Evolutionary conservation across 1,284 basidiomycete species (phyloP), one percentile per base, ranked within the genome.

Genomic region (Peniophora sp.): DNA sequence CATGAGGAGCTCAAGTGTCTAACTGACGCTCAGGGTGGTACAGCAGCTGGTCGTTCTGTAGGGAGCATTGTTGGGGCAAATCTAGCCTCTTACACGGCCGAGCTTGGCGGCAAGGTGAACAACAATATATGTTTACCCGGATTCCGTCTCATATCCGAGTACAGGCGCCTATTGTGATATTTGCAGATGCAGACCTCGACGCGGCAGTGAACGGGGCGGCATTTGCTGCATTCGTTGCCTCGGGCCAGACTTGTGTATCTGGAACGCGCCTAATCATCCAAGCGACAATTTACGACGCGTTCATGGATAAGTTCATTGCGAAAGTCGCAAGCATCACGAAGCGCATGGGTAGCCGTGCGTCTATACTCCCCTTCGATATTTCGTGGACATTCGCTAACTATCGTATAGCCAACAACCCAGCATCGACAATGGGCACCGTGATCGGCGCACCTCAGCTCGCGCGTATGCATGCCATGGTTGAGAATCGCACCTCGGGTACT

Each of bases 161-260:
- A 16, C 55, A 89, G 84, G 83, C 89, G 12, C 89, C 89, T 0
- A 77, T 92, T 44, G 64, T 92, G 12, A 70, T 91, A 9, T 90
- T 91, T 59, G 72, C 83, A 49, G 89, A 92, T 61, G 83, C 85
- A 16, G 83, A 89, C 57, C 58, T 89, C 45, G 59, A 69, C 34
- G 74, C 76, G 32, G 83, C 89, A 1, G 84, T 88, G 16, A 89
- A 90, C 57, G 89, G 89, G 14, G 78, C 77, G 2, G 83, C 86
- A 2, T 91, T 92, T 61, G 83, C 89, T n/a, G 78, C 83, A 1
- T 92, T 91, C 58, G 71, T 92, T 36, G 89, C 89, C 1, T 89
- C 89, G 32, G 89, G 90, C 1, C 89, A 92, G 67, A 91, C 89
- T 14, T 91, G 88, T 55, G 84, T 91, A 19, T 89, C 88, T 3